Percentiles rank a stretch among this genome's conserved stretches.
Evolutionary conservation across 805 yeast species (phyloP).

Genomic region (Candida andamanensis): DNA sequence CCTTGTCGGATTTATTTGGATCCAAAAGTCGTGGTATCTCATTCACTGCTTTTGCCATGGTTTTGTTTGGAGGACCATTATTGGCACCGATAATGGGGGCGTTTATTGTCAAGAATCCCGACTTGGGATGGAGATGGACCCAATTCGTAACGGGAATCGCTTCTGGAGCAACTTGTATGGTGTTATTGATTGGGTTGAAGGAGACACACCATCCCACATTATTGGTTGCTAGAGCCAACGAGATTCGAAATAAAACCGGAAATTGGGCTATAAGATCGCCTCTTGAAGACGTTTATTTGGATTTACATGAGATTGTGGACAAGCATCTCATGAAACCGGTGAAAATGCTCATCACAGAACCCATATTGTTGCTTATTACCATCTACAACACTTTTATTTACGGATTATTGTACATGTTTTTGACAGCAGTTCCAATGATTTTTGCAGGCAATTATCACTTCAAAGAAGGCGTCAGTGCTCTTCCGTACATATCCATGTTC

Average conservation of each 20-base stretch:
- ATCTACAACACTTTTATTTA: constrained; percentile 43
- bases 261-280: constrained; percentile 33
- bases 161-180: constrained; percentile 23
- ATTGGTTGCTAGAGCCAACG: constrained; percentile 25
- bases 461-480: constrained; percentile 55
- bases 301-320: constrained; percentile 23
- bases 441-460: constrained; percentile 54
- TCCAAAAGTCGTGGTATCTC: constrained; percentile 67
- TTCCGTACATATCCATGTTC: constrained; percentile 74
- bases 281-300: constrained; percentile 24
- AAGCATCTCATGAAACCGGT: constrained; percentile 31
- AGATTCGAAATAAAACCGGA: constrained; percentile 27
- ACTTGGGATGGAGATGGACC: constrained; percentile 53
- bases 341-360: constrained; percentile 31
- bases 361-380: constrained; percentile 36
- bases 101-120: constrained; percentile 31
- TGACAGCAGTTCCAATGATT: constrained; percentile 38
- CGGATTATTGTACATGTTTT: constrained; percentile 39
- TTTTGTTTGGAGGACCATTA: constrained; percentile 73
- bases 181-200: constrained; percentile 23
- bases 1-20: constrained; percentile 74
- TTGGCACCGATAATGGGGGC: constrained; percentile 62
- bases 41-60: constrained; percentile 63
- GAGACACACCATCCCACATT: constrained; percentile 36
- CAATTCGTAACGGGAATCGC: constrained; percentile 44